Percentiles rank a stretch among this genome's conserved stretches.
These are phyloP conservation scores for Agapanthus africanus DNA, from an alignment of 106 monocot species.

Conservation along the genomic window DNA sequence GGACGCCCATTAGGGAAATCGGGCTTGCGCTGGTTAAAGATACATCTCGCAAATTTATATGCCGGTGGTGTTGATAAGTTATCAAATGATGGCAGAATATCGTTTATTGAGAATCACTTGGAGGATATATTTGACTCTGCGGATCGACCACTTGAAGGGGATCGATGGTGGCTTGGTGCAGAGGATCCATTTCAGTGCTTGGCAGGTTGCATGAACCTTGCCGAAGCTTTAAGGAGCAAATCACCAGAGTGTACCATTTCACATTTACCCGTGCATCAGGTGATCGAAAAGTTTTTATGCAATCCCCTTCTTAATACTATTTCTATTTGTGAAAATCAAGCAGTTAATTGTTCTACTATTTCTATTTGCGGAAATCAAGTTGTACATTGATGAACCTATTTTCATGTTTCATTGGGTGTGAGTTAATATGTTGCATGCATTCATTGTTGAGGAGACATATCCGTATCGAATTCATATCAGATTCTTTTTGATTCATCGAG, in stretches of 20 bases:
- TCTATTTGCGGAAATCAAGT: too few relatives aligned
- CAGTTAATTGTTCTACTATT: too few relatives aligned
- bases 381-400: too few relatives aligned
- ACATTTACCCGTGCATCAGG: constrained; percentile 88
- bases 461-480: too few relatives aligned
- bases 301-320: too few relatives aligned
- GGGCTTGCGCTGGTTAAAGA: constrained; percentile 89
- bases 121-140: constrained; percentile 95
- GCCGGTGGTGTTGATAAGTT: constrained; percentile 87
- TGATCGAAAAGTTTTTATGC: too few relatives aligned
- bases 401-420: too few relatives aligned
- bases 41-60: constrained; percentile 89
- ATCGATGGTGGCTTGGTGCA: constrained; percentile 83
- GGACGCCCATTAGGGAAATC: constrained; percentile 71
- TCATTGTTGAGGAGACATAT: too few relatives aligned
- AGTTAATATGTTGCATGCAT: too few relatives aligned
- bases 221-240: constrained; percentile 87
- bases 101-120: constrained; percentile 79
- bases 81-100: constrained; percentile 67
- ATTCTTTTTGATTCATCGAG: too few relatives aligned
- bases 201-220: constrained; percentile 89
- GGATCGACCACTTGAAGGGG: constrained; percentile 87
- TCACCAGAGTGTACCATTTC: constrained; percentile 84
- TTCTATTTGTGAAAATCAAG: too few relatives aligned
- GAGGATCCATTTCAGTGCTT: constrained; percentile 97